Percentiles rank a stretch among this genome's conserved stretches.
Conservation (phyloP, 805 yeast genomes). For the Scheffersomyces stipitis region DNA sequence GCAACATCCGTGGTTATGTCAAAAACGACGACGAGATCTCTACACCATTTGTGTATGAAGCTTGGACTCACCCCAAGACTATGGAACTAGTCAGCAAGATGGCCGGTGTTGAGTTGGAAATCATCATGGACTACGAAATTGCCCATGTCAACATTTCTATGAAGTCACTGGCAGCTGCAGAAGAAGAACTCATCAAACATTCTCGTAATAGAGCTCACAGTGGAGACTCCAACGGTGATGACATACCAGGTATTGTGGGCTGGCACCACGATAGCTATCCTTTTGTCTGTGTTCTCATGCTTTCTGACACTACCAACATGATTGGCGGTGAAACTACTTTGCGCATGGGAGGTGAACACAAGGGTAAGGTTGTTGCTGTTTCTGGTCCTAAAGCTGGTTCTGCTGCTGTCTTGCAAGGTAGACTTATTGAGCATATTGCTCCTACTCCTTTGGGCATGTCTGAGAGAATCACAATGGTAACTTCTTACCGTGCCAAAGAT, state of each 20-base stretch:
- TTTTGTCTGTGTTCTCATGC: conserved; percentile 63
- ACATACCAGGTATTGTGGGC: conserved; percentile 55
- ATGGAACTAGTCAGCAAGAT: conserved; percentile 52
- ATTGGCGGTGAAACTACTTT: conserved; percentile 61
- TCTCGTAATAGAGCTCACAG: conserved; percentile 2
- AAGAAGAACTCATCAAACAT: conserved; percentile 21
- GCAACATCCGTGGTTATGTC: conserved; percentile 52
- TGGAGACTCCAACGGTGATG: conserved; percentile 23
- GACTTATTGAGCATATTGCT: conserved; percentile 47
- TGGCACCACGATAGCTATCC: conserved; percentile 70
- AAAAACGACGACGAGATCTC: conserved; percentile 26
- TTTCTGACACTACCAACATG: conserved; percentile 57
- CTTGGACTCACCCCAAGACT: conserved; percentile 61
- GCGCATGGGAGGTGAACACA: conserved; percentile 39
- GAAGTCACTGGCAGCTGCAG: conserved; percentile 36
- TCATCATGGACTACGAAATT: conserved; percentile 58
- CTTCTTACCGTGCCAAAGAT: conserved; percentile 36
- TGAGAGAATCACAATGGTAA: conserved; percentile 45
- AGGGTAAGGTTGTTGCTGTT: conserved; percentile 7
- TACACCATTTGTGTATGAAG: conserved; percentile 54
- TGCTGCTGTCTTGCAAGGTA: conserved; percentile 50
- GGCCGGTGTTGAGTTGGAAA: conserved; percentile 59
- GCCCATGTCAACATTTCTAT: conserved; percentile 53
- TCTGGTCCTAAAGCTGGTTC: conserved; percentile 49
- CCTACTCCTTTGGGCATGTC: conserved; percentile 39